A percentile compares a stretch with the other conserved stretches of the same genome.
Evolutionary conservation across 2,329 filamentous ascomycete species (phyloP).

Genomic region (Fusarium clavum): DNA sequence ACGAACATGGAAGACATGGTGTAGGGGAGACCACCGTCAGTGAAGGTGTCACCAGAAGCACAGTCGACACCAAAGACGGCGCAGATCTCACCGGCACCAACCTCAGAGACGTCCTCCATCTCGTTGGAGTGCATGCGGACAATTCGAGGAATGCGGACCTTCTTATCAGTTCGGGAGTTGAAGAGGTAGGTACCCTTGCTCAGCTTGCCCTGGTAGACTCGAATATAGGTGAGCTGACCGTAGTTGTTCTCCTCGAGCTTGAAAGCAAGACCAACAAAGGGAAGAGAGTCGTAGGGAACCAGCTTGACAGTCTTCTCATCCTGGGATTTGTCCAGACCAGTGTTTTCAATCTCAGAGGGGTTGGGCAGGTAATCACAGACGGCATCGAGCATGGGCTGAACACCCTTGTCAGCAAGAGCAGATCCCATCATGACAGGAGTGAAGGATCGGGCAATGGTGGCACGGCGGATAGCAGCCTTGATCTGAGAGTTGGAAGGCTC

Average conservation of each 20-base stretch:
- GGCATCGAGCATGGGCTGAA: conserved; percentile 96
- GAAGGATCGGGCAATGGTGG: conserved; percentile 91
- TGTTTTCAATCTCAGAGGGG: conserved; percentile 87
- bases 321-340: conserved; percentile 85
- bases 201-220: conserved; percentile 94
- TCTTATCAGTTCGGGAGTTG: conserved; percentile 95
- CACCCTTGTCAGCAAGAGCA: conserved; percentile 91
- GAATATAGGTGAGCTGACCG: conserved; percentile 97
- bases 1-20: conserved; percentile 99
- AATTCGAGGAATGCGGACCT: conserved; percentile 95
- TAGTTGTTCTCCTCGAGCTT: conserved; percentile 99
- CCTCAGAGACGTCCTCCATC: conserved; percentile 95
- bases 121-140: conserved; percentile 99
- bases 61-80: conserved; percentile 98
- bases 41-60: conserved; percentile 97
- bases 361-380: conserved; percentile 97
- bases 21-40: conserved; percentile 91
- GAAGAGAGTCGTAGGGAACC: conserved; percentile 91
- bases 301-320: conserved; percentile 85
- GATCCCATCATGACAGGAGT: conserved; percentile 97
- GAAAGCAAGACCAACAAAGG: conserved; percentile 96
- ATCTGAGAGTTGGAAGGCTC: conserved; percentile 85
- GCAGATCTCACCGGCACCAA: conserved; percentile 97
- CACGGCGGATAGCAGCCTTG: conserved; percentile 89
- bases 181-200: conserved; percentile 90